Evolutionary conservation across 306 rosid genomes (phyloP).

Genomic region (Acacia acuminata): DNA sequence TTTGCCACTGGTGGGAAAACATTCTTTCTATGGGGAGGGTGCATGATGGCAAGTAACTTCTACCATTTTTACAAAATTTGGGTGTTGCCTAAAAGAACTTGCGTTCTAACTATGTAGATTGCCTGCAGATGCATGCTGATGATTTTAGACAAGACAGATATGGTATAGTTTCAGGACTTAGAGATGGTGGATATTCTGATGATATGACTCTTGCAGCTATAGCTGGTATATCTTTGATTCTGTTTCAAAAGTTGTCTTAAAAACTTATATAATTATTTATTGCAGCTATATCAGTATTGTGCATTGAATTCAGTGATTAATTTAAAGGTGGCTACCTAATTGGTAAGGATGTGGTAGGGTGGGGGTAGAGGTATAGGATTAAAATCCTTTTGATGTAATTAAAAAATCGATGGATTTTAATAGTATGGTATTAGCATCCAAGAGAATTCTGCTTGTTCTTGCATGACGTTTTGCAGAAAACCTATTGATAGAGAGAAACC

Average conservation of each 20-base stretch:
- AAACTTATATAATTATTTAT: neutral
- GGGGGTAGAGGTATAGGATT: neutral
- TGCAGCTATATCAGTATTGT: neutral
- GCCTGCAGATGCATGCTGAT: constrained; percentile 90
- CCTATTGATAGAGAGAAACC: neutral
- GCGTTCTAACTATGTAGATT: constrained; percentile 35
- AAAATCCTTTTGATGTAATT: neutral
- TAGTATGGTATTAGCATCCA: neutral
- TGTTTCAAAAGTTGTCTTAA: neutral
- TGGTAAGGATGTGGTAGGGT: neutral
- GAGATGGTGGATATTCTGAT: constrained; percentile 95
- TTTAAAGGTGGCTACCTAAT: neutral
- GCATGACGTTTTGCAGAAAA: neutral
- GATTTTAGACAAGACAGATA: constrained; percentile 78
- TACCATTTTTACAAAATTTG: constrained; percentile 1
- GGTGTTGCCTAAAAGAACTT: constrained; percentile 19
- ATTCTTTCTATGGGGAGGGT: constrained; percentile 99
- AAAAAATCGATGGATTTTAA: neutral
- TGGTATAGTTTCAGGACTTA: constrained; percentile 85
- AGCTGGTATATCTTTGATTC: constrained; percentile 56
- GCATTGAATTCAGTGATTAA: neutral
- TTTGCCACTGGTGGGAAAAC: constrained; percentile 99
- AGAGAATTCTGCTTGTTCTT: neutral
- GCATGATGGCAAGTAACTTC: constrained; percentile 95
- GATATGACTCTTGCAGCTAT: constrained; percentile 99